A percentile compares a stretch with the other conserved stretches of the same genome.
These are phyloP conservation scores for Trichosanthes truncata DNA, from an alignment of 306 rosid species.

Conservation along the genomic window DNA sequence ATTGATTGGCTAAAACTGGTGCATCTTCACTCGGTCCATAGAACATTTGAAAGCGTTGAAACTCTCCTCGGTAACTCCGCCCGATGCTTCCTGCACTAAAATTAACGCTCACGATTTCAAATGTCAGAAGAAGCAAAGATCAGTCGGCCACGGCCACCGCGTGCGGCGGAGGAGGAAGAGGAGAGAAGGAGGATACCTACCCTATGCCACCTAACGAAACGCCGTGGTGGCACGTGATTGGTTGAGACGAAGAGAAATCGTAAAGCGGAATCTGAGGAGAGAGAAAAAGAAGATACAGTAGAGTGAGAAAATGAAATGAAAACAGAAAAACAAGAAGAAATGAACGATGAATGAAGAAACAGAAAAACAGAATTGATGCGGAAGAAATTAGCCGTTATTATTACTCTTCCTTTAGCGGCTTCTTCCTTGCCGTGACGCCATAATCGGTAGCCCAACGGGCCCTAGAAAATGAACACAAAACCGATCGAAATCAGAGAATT, in stretches of 20 bases:
- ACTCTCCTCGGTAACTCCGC: slow-evolving; percentile 72
- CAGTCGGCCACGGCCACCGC: background rate
- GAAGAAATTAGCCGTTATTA: background rate
- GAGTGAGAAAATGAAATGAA: background rate
- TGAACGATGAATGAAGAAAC: background rate
- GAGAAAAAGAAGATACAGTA: background rate
- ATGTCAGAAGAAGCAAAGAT: background rate
- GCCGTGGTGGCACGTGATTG: slow-evolving; percentile 3
- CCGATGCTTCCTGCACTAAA: slow-evolving; percentile 88
- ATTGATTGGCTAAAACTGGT: slow-evolving; percentile 84
- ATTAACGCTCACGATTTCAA: background rate
- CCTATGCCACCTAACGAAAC: slow-evolving; percentile 10
- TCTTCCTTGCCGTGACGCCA: slow-evolving; percentile 10
- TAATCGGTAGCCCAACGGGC: background rate
- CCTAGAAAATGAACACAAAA: background rate
- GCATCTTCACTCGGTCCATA: slow-evolving; percentile 57
- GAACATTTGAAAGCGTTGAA: slow-evolving; percentile 86
- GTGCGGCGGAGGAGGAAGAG: background rate
- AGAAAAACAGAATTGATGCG: background rate
- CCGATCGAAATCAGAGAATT: background rate
- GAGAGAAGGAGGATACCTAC: background rate
- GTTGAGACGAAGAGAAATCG: background rate
- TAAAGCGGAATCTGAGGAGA: background rate
- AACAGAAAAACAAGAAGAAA: background rate
- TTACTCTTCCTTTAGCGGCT: slow-evolving; percentile 10